Base-by-base conservation (phyloP, 2,329 filamentous ascomycete genomes). In the Leptographium radiaticola region DNA sequence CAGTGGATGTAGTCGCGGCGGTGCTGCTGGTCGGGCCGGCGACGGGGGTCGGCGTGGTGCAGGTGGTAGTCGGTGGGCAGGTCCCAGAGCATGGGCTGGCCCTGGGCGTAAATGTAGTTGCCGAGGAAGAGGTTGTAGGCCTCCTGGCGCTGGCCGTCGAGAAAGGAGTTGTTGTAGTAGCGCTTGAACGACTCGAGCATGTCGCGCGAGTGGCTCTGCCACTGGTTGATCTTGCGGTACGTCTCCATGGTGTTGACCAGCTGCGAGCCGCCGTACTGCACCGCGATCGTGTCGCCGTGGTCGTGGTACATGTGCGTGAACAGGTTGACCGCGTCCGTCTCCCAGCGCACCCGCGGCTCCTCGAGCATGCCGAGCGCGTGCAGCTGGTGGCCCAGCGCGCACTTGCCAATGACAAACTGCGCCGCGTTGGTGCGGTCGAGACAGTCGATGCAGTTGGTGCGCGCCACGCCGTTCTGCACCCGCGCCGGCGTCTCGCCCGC, bases 181-280 rank as follows among this genome's bases (percentile, higher is more conserved):
- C 93, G 81, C 68, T 97, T 98, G 74, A 98, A 96, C 66, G 89
- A 95, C 70, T 98, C 93, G 25, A 98, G 90, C 91, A 98, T 97
- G 67, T 98, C 93, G 60, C 93, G 80, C 2, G 91, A 96, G 67
- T 95, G 89, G 62, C 89, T 95, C 30, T 89, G 95, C 93, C 93
- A 98, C 66, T 97, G 91, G 61, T 97, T 97, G 66, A 96, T 95
- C 70, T 97, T 97, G 55, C 93, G 86, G 67, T 98, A 98, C 6
- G 93, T 98, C 60, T 95, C 90, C 90, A 98, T 97, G 0, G 93
- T 98, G 66, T 98, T 98, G 62, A 98, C 93, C 0, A 98, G 78
- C 67, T 98, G 93, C 2, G 90, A 97, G 11, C 93, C 93, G 54
- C 93, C 93, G 62, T 98, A 98, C 66, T 98, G 93, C 53, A 97